Evolutionary conservation across 306 rosid genomes (phyloP), one percentile per base, ranked within the genome.

Genomic region (Malus sylvestris): DNA sequence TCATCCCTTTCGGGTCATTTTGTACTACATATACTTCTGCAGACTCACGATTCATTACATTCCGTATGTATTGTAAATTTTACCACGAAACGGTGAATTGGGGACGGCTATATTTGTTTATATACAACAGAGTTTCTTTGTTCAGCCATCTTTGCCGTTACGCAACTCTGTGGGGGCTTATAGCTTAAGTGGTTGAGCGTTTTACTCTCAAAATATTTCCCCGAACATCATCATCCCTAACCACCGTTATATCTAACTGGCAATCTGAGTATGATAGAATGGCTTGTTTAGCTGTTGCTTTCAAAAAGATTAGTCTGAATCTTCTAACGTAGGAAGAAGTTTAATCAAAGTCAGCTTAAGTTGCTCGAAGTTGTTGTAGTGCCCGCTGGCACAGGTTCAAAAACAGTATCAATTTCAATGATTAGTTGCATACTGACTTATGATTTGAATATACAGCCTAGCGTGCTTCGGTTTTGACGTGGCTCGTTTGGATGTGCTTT

Each of bases 311-410:
- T 4, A 22, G 71, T 42, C 15, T 38, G n/a, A 66, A 33, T 66
- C 49, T 45, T 30, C 2, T 29, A 27, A 35, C 13, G 55, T 49
- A 12, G 7, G 3, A 10, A 29, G 35, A 42, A 12, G 46, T n/a
- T 29, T 49, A 53, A 23, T 35, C 15, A n/a, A 72, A 38, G 57
- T 73, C 40, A 25, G 76, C 46, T 30, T 4, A 22, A 78, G 76
- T 46, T 76, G 46, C 42, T 64, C 42, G 53, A n/a, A 73, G 78
- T 74, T 53, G 82, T 67, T 79, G 82, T 44, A 44, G 78, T 79
- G 78, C 78, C 60, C 29, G 53, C 25, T 40, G 78, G 67, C 76
- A 71, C 10, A 7, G 33, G 68, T 45, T 73, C 15, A 67, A 79
- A 72, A 74, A 63, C 14, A 15, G 23, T 57, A 67, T 79, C 70